Evolutionary conservation across 1,139 yeast genomes (phyloP), one percentile per base, ranked within the genome.

Genomic region (Starmera stellimalicola): DNA sequence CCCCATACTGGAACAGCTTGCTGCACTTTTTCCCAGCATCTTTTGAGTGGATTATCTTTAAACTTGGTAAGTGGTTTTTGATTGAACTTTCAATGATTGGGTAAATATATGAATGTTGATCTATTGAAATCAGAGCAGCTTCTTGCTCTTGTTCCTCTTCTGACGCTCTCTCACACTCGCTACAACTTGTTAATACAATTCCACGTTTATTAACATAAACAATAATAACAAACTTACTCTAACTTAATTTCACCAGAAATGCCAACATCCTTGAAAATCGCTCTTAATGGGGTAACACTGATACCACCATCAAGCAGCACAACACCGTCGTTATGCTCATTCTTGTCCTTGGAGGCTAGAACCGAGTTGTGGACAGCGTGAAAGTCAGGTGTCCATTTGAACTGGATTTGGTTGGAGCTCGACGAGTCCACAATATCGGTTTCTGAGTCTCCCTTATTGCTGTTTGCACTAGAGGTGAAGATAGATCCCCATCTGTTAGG

Each of bases 341-440:
- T 70, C 19, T 72, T 77, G 2, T 58, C 67, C 7, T 61, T 57
- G 37, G 77, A 73, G 12, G 54, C 60, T 27, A 67, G 57, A 8
- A 83, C 78, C 24, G 76, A 70, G 36, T 71, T 62, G 47, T 77
- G 80, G 18, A 82, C 88, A 18, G 68, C 60, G 33, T 70, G 70
- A 57, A 85, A 87, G 52, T 87, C 77, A 0, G 98, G 98, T 31
- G 66, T 64, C 97, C 98, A 91, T 40, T 63, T 62, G 57, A 76
- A 91, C 35, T 68, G 64, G 19, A 69, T 60, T 30, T 60, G 54
- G n/a, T 57, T 44, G 7, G 55, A 44, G 12, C 58, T 56, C n/a
- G 63, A 54, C 10, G 59, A 64, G 42, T 65, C 73, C 27, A 65
- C 64, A 30, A 68, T 68, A 40, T 66, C 73, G 3, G 51, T 61